Evolutionary conservation across 2,329 filamentous ascomycete species (phyloP).

Genomic region (Clonostachys solani): DNA sequence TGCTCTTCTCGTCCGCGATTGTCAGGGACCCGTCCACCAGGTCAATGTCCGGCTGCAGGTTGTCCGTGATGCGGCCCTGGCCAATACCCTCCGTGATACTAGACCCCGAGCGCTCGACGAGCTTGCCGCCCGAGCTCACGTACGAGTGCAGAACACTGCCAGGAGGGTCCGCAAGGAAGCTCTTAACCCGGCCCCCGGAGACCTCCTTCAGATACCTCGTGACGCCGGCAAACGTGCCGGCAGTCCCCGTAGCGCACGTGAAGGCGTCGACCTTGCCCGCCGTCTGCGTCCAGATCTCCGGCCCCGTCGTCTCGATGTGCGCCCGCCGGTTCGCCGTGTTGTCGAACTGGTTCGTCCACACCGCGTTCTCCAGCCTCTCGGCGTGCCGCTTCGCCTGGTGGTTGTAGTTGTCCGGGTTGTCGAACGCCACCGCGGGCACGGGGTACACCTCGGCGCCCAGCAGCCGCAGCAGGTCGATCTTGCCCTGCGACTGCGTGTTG

Average conservation of each 20-base stretch:
- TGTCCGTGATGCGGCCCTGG: slow-evolving; percentile 94
- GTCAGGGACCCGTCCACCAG: slow-evolving; percentile 80
- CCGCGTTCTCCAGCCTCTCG: slow-evolving; percentile 78
- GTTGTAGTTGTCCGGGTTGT: slow-evolving; percentile 96
- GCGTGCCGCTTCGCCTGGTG: slow-evolving; percentile 90
- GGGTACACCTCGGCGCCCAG: slow-evolving; percentile 94
- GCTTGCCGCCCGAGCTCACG: slow-evolving; percentile 76
- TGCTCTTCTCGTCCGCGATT: slow-evolving; percentile 89
- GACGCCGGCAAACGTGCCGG: slow-evolving; percentile 82
- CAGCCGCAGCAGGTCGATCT: slow-evolving; percentile 87
- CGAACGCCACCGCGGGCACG: slow-evolving; percentile 91
- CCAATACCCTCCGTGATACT: slow-evolving; percentile 98
- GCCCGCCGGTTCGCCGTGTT: slow-evolving; percentile 91
- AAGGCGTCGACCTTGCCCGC: slow-evolving; percentile 84
- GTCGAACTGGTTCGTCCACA: slow-evolving; percentile 99
- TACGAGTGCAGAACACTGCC: slow-evolving; percentile 92
- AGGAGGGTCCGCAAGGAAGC: slow-evolving; percentile 89
- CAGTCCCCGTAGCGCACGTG: slow-evolving; percentile 91
- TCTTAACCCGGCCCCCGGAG: slow-evolving; percentile 74
- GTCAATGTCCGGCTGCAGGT: slow-evolving; percentile 79
- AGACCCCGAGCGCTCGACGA: slow-evolving; percentile 75
- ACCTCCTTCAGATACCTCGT: slow-evolving; percentile 86
- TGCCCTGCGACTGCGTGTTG: slow-evolving; percentile 96
- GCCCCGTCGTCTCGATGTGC: slow-evolving; percentile 94
- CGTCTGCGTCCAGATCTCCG: slow-evolving; percentile 96